These are phyloP conservation scores for Penicillium canariense DNA, from an alignment of 495 filamentous ascomycete species.

Conservation along the genomic window DNA sequence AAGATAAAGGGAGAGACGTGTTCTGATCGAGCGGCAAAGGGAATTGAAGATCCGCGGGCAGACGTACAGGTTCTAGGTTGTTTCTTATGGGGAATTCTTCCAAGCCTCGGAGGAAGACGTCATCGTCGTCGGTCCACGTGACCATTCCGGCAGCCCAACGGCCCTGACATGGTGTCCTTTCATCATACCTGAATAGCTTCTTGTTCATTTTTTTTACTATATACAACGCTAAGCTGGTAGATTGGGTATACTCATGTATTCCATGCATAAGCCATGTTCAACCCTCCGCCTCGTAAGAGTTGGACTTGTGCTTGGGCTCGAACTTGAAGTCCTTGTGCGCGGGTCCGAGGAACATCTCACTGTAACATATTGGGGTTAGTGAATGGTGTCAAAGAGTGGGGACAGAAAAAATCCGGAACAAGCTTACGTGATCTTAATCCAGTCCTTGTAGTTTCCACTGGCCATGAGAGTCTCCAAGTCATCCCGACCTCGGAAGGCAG, in stretches of 20 bases:
- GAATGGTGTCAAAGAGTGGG: not conserved
- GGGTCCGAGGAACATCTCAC: constrained; percentile 96
- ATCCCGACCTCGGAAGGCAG: constrained; percentile 75
- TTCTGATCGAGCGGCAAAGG: constrained; percentile 8
- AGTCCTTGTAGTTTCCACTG: constrained; percentile 89
- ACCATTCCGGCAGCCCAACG: constrained; percentile 8
- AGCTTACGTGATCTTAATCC: constrained; percentile 95
- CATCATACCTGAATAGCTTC: not conserved
- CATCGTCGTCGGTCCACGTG: constrained; percentile 32
- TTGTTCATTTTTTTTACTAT: constrained; percentile 7
- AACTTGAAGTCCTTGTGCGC: constrained; percentile 88
- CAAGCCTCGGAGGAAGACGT: constrained; percentile 32
- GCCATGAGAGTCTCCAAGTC: constrained; percentile 89
- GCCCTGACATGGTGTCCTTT: constrained; percentile 15
- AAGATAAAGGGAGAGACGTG: constrained; percentile 5
- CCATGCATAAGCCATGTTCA: constrained; percentile 21
- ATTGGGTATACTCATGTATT: not conserved
- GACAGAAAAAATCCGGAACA: not conserved
- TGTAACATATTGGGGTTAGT: constrained; percentile 36
- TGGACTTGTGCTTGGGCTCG: constrained; percentile 97
- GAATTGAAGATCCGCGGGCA: constrained; percentile 8
- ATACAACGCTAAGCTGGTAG: not conserved
- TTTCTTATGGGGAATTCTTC: constrained; percentile 28
- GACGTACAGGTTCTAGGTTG: constrained; percentile 26
- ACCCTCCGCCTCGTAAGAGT: constrained; percentile 70